Evolutionary conservation across 306 rosid species (phyloP), one percentile per base, ranked within the genome.

Genomic region (Quercus rubra): DNA sequence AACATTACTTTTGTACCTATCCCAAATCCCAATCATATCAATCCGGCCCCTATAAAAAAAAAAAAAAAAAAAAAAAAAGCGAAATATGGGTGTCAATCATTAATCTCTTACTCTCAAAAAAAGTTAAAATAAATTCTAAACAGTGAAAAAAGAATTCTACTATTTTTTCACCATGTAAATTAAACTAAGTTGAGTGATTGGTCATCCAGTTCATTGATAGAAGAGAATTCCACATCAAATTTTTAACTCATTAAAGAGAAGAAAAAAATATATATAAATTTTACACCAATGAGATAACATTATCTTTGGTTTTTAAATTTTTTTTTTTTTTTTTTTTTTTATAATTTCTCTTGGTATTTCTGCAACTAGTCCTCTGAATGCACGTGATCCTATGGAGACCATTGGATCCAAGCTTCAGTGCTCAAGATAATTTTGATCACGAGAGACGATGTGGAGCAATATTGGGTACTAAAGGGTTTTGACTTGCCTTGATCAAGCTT

Each of bases 11-110:
- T 86, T 82, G 87, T 84, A 79, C 84, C 86, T 87, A 88, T 87
- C 75, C 87, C 91, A 88, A 84, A 88, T 87, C 75, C 87, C 91
- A 88, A 84, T 89, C 87, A 79, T 28, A 77, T 85, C 85, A 85
- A 89, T 81, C 78, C 77, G 76, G 70, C 64, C 54, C 84, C 74
- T 41, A 38, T 38, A 1, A 38, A 7, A 74, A 64, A 79, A 79
- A 86, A 66, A 64, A 81, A 81, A 86, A 70, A 77, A 75, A 75
- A 5, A 33, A 5, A 64, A 79, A 81, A 86, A 73, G 73, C 69
- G 55, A 86, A 76, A 30, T 67, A 66, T 68, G 77, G 66, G 86
- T 85, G 89, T 88, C 88, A 82, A 84, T 91, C 96, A 87, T 70
- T 81, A 28, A 78, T 58, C 28, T 75, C 74, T 52, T 43, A 68